These are phyloP conservation scores for Piper longum DNA, from an alignment of 164 flowering plant species.

Conservation along the genomic window DNA sequence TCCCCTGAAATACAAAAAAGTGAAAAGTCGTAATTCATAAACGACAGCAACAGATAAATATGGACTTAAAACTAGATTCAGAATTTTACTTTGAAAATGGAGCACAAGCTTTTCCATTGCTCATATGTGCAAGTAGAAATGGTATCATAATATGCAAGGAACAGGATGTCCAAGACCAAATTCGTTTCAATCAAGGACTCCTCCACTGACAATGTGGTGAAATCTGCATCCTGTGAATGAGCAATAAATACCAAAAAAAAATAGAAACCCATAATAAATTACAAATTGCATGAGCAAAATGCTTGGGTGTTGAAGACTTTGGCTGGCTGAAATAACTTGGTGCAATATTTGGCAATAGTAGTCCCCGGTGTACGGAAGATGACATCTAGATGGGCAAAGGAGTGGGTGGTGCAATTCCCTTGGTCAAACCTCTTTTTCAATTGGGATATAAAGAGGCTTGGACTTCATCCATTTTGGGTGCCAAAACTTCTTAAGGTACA, in stretches of 20 bases:
- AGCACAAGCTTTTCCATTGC: slow-evolving; percentile 64
- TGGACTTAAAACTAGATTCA: not conserved
- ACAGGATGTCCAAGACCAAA: slow-evolving; percentile 76
- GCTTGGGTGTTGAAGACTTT: too few species aligned
- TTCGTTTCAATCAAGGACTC: slow-evolving; percentile 72
- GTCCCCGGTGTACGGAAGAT: not conserved
- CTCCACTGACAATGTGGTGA: slow-evolving; percentile 85
- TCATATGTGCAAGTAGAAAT: slow-evolving; percentile 50
- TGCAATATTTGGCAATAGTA: not conserved
- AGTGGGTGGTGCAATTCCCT: not conserved
- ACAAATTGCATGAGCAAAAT: not conserved
- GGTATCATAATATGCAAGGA: slow-evolving; percentile 73
- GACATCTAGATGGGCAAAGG: not conserved
- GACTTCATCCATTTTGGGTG: too few species aligned
- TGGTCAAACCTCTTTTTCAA: too few species aligned
- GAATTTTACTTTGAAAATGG: slow-evolving; percentile 51
- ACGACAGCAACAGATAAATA: not conserved
- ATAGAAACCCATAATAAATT: not conserved
- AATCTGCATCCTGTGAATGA: slow-evolving; percentile 54
- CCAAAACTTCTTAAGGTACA: too few species aligned
- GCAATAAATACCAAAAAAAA: not conserved
- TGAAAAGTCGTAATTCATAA: not conserved
- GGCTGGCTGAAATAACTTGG: not conserved
- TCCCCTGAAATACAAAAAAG: slow-evolving; percentile 32
- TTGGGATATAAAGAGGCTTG: too few species aligned